Base-by-base conservation (phyloP, 73 alveolate species). In the Paraurostyla sp. region DNA sequence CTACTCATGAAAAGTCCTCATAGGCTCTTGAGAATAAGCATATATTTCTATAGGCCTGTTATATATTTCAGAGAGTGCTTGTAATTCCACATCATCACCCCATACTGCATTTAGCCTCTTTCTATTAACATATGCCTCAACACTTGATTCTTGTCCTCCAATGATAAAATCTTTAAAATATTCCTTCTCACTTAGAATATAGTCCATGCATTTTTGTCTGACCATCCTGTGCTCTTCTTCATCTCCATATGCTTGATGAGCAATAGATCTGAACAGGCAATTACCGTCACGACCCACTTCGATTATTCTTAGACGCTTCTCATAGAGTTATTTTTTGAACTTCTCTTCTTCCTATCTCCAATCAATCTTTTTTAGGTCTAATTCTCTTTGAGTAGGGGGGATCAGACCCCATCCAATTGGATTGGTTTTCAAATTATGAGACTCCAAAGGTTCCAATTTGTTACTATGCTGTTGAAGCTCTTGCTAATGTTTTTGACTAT, bases 31-130 rank as follows among this genome's bases (percentile, higher is more conserved):
- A 15, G 97, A 73, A 60, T 97, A 96, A 30, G 98, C 96, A 90
- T 95, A 97, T 29, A 97, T 95, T 80, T 97, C 99, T 40, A 97
- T 95, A 25, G 99, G 98, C 27, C 98, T 91, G 85, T 96, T 92
- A 86, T 97, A 97, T 33, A 97, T 87, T 85, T 97, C 98, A 63
- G 98, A 91, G 33, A 97, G 65, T 0, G 99, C 99, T 71, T 96
- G 92, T 15, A 97, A 82, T 87, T 97, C 99, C 3, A 97, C 84
- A 85, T 97, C 98, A 60, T 97, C 99, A 20, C 99, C 99, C 99
- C 99, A 97, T 41, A 88, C 98, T 0, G 99, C 98, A 84, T 90
- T 92, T 71, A 84, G 71, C n/a, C 96, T 71, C 91, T 94, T 94
- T 87, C 93, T 87, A 57, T 76, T 71, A 27, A 97, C 85, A 63